Base-by-base conservation (phyloP, 768 basidiomycete genomes). In the Leccinum broughii region DNA sequence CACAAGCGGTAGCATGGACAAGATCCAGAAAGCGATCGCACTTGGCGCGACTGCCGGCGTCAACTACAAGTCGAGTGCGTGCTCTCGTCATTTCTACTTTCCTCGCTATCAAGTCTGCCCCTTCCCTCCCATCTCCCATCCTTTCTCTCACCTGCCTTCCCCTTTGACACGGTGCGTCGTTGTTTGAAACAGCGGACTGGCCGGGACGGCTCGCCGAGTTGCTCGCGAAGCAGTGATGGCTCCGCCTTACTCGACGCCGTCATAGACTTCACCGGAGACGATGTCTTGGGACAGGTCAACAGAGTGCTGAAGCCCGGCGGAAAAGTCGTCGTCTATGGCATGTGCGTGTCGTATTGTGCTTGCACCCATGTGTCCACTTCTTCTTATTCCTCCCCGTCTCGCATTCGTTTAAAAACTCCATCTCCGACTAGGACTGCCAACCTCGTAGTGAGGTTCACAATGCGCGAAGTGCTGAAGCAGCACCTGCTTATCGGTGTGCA, bases 1-100 rank as follows among this genome's bases (percentile, higher is more conserved):
- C 24, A 90, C 93, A 4, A 91, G 89, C 62, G 83, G 89, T 9
- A 84, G 73, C 50, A 77, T 80, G 28, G 83, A 84, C 9, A 94
- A 94, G 77, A 85, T 95, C 51, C 72, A 76, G 52, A 84, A 81
- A 57, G 92, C 92, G 0, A 70, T 84, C 20, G 72, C 73, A 15
- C 76, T 93, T 8, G 93, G 93, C 15, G 92, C 90, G 0, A 83
- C 81, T 63, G 92, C 84, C 20, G 91, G 92, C 1, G 85, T 85
- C 9, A 85, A 80, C 66, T 94, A 94, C 71, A 88, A 82, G 68
- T 78, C 84, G 37, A 74, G 90, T 88, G 50, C 57, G 83, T 70
- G 14, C 20, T 37, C 48, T 39, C 3, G 3, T 14, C 37, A 35
- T 14, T 14, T 37, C 17, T 28, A 13, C 3, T 49, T 24, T 6